phyloP scores from a whole-genome alignment of 352 stramenopile species.

The Thalassiosira exigua region DNA sequence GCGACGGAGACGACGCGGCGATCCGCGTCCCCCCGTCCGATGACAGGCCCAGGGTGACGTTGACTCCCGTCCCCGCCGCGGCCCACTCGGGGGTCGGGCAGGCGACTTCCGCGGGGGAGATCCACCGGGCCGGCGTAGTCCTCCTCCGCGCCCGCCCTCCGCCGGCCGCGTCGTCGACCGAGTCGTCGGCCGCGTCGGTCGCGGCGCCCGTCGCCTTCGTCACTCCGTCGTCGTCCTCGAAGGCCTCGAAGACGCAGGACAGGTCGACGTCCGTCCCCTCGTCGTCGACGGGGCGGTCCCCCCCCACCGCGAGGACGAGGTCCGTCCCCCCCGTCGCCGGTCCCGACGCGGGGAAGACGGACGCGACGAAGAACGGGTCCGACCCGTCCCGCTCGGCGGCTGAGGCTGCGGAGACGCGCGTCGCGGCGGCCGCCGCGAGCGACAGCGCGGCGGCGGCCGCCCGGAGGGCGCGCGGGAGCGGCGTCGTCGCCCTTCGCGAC shows the following conservation, averaged over 20 bases:
- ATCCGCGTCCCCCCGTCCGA: constrained; percentile 13
- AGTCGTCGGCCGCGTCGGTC: constrained; percentile 23
- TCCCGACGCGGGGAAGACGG: constrained; percentile 37
- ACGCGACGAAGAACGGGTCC: constrained; percentile 26
- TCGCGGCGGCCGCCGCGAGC: no score
- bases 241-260: constrained; percentile 41
- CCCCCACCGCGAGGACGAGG: neutral
- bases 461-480: no score
- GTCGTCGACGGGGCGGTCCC: no score
- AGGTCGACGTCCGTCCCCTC: neutral
- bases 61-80: constrained; percentile 30
- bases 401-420: no score
- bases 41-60: constrained; percentile 52
- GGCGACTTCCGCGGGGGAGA: constrained; percentile 41
- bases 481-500: no score
- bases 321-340: constrained; percentile 50
- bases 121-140: constrained; percentile 21
- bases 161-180: constrained; percentile 4
- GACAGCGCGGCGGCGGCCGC: no score
- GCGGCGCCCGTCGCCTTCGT: no score
- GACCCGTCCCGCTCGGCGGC: no score
- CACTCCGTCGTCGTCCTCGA: constrained; percentile 9
- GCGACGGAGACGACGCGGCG: constrained; percentile 19
- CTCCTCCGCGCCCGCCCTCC: constrained; percentile 9
- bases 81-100: constrained; percentile 26